A percentile compares a stretch with the other conserved stretches of the same genome.
phyloP scores from a whole-genome alignment of 352 stramenopile genomes.

The Pythium volutum region DNA sequence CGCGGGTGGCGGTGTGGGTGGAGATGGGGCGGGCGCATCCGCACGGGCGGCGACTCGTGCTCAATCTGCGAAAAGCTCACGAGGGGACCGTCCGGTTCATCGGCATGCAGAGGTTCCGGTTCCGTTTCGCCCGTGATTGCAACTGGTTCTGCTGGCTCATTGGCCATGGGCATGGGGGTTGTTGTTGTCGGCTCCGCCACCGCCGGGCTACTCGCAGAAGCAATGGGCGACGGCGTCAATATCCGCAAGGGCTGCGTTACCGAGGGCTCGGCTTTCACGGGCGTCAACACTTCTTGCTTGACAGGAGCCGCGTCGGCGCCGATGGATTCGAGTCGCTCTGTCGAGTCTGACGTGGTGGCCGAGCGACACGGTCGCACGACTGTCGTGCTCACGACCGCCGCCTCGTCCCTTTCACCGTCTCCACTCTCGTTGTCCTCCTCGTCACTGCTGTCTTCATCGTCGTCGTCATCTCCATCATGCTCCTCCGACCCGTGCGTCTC shows the following conservation, averaged over 20 bases:
- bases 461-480: conserved; percentile 26
- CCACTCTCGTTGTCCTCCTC: conserved; percentile 11
- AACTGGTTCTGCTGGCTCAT: background rate
- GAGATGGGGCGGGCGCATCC: background rate
- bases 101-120: background rate
- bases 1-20: conserved; percentile 3
- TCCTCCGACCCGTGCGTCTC: conserved; percentile 28
- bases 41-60: conserved; percentile 5
- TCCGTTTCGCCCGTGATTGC: background rate
- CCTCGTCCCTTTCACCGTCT: background rate
- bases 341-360: background rate
- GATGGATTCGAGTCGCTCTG: background rate
- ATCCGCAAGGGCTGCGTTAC: background rate
- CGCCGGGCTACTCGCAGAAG: background rate
- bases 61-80: conserved; percentile 15
- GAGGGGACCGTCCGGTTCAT: background rate
- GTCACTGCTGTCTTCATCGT: conserved; percentile 31
- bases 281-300: background rate
- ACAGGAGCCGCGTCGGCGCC: background rate
- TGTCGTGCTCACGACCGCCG: too few species aligned
- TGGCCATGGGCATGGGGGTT: background rate
- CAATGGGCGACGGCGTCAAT: background rate
- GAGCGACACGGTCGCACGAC: background rate
- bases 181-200: background rate
- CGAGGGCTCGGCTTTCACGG: background rate